These are phyloP conservation scores for Teunomyces atbi DNA, from an alignment of 805 yeast species.

Conservation along the genomic window DNA sequence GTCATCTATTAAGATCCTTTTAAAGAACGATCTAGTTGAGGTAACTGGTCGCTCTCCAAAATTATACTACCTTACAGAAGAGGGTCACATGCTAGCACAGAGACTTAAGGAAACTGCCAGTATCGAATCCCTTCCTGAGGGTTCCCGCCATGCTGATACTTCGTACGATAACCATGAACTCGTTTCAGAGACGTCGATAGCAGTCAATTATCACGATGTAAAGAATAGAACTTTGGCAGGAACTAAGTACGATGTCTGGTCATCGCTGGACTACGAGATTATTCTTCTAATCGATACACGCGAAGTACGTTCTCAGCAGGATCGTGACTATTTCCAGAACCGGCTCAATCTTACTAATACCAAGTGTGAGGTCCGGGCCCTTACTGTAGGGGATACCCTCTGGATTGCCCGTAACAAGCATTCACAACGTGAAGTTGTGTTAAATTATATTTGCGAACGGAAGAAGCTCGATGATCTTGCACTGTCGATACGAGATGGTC, in stretches of 20 bases:
- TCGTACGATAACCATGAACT: slow-evolving; percentile 35
- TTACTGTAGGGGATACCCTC: slow-evolving; percentile 81
- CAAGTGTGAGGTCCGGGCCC: slow-evolving; percentile 49
- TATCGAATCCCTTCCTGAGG: slow-evolving; percentile 19
- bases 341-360: slow-evolving; percentile 52
- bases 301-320: slow-evolving; percentile 67
- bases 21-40: slow-evolving; percentile 57
- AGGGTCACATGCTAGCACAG: slow-evolving; percentile 63
- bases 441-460: slow-evolving; percentile 86
- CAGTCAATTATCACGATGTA: slow-evolving; percentile 21
- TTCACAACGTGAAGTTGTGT: slow-evolving; percentile 60
- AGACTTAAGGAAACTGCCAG: slow-evolving; percentile 50
- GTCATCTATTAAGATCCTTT: slow-evolving; percentile 63
- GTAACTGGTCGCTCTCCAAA: slow-evolving; percentile 54
- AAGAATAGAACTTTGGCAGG: slow-evolving; percentile 18
- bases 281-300: slow-evolving; percentile 73
- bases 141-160: slow-evolving; percentile 11
- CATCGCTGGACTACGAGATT: slow-evolving; percentile 55
- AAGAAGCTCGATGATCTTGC: slow-evolving; percentile 87
- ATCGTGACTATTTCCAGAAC: slow-evolving; percentile 67
- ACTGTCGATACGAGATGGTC: slow-evolving; percentile 78
- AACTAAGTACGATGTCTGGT: slow-evolving; percentile 56
- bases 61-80: slow-evolving; percentile 63
- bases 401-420: slow-evolving; percentile 78
- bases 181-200: not conserved